phyloP scores from a whole-genome alignment of 2,329 filamentous ascomycete species.

The Fusarium xylarioides region DNA sequence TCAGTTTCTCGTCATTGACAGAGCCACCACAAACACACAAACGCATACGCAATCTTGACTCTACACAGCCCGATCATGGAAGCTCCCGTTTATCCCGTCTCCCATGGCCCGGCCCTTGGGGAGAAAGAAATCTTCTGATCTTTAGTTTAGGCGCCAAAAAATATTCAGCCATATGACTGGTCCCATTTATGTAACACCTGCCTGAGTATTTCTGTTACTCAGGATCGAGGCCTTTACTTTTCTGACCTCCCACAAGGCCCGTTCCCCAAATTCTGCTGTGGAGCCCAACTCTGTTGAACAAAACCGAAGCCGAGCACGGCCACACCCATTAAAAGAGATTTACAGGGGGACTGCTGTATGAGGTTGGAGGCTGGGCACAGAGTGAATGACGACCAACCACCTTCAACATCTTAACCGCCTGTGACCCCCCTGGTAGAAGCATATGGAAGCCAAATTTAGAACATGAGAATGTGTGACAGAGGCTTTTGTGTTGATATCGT shows the following conservation, averaged over 20 bases:
- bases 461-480: slow-evolving; percentile 4
- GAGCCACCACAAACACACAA: slow-evolving; percentile 8
- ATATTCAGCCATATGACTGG: too few species aligned
- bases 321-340: slow-evolving; percentile 8
- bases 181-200: not conserved
- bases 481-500: not conserved
- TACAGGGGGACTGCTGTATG: slow-evolving; percentile 17
- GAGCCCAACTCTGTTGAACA: slow-evolving; percentile 13
- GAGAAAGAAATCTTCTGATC: not conserved
- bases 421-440: not conserved
- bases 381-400: slow-evolving; percentile 28
- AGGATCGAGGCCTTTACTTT: not conserved
- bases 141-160: not conserved
- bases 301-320: slow-evolving; percentile 7
- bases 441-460: slow-evolving; percentile 5
- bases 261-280: slow-evolving; percentile 16
- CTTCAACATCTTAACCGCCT: slow-evolving; percentile 30
- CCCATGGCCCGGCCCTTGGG: not conserved
- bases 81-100: slow-evolving; percentile 17
- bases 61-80: slow-evolving; percentile 23
- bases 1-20: not conserved
- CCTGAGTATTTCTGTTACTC: not conserved
- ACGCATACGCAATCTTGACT: slow-evolving; percentile 20
- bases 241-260: not conserved
- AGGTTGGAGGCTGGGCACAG: slow-evolving; percentile 19